These are phyloP conservation scores for Kazachstania kunashirensis DNA, from an alignment of 805 yeast genomes.

Conservation along the genomic window DNA sequence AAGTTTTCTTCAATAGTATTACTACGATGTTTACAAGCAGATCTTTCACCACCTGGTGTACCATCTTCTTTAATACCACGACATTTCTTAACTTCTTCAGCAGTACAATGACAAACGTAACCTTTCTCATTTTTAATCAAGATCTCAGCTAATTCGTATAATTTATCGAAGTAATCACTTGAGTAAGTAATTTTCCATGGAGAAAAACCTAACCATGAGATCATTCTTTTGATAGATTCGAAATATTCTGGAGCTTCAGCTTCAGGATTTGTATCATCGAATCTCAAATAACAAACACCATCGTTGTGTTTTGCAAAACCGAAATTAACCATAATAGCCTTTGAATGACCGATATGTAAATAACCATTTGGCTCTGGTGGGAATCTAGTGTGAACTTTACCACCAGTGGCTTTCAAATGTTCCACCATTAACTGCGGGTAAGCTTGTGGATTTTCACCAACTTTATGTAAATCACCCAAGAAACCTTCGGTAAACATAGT, in stretches of 20 bases:
- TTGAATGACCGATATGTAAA: constrained; percentile 96
- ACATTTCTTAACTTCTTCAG: constrained; percentile 80
- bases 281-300: constrained; percentile 87
- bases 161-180: constrained; percentile 84
- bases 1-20: constrained; percentile 67
- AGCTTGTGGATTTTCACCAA: constrained; percentile 91
- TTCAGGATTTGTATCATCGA: constrained; percentile 97
- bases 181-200: constrained; percentile 96
- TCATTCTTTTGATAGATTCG: constrained; percentile 72
- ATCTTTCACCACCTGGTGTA: constrained; percentile 85
- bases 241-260: constrained; percentile 93
- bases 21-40: constrained; percentile 67
- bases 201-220: constrained; percentile 85
- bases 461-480: constrained; percentile 86
- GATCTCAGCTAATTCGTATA: constrained; percentile 81
- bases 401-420: constrained; percentile 70
- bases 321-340: constrained; percentile 94
- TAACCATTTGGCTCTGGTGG: constrained; percentile 99
- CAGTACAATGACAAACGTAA: constrained; percentile 87
- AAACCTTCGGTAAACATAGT: constrained; percentile 94
- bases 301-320: constrained; percentile 86
- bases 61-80: constrained; percentile 92
- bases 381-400: constrained; percentile 84
- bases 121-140: constrained; percentile 65
- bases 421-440: constrained; percentile 74